phyloP scores from a whole-genome alignment of 768 basidiomycete species.

The Tulasnella sp. region DNA sequence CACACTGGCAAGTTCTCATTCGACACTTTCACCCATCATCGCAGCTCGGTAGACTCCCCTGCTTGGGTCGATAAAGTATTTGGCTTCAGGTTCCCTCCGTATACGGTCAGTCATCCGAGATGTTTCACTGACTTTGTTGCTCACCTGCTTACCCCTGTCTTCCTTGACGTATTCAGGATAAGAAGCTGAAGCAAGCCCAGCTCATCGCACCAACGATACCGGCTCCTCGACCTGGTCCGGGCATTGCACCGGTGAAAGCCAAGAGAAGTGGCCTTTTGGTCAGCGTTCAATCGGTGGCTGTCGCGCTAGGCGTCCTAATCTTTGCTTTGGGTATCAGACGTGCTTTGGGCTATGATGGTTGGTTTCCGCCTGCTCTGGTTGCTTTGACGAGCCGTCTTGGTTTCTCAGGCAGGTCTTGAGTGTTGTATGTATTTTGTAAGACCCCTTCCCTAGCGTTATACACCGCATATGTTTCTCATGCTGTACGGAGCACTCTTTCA shows the following conservation, averaged over 20 bases:
- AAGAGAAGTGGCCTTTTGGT: neutral
- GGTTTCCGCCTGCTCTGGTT: neutral
- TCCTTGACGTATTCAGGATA: neutral
- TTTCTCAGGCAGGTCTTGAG: neutral
- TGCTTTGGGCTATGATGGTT: neutral
- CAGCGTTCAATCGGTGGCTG: neutral
- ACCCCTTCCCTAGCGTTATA: neutral
- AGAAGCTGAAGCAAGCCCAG: neutral
- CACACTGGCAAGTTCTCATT: constrained; percentile 76
- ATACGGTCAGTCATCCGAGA: constrained; percentile 39
- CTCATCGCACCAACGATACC: neutral
- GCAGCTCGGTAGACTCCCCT: constrained; percentile 57
- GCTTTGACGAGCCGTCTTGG: neutral
- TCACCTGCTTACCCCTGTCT: neutral
- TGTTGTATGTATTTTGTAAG: neutral
- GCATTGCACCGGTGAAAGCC: neutral
- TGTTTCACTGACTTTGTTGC: neutral
- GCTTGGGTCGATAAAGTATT: constrained; percentile 48
- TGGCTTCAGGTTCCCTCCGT: constrained; percentile 48
- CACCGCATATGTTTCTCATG: neutral
- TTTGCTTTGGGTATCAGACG: constrained; percentile 1
- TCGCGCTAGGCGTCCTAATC: neutral
- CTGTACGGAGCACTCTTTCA: neutral
- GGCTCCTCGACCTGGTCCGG: constrained; percentile 24
- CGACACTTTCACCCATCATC: constrained; percentile 75